Conservation (phyloP, 441 rosid genomes). For the Eugenia klotzschiana region DNA sequence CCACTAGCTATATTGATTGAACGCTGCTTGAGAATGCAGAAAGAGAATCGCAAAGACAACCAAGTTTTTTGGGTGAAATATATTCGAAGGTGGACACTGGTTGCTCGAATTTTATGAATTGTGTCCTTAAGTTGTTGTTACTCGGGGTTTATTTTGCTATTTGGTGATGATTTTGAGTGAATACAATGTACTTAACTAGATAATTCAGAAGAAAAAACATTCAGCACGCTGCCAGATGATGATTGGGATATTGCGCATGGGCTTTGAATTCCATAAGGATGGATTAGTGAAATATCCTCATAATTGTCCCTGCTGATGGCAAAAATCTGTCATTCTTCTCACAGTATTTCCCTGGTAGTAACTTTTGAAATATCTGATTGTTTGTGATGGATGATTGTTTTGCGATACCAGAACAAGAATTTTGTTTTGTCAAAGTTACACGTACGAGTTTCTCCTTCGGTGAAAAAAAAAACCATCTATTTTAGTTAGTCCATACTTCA, state of each 20-base stretch:
- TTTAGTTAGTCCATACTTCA: not conserved
- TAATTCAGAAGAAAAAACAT: not conserved
- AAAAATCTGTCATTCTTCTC: not conserved
- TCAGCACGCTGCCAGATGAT: not conserved
- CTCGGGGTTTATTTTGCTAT: not conserved
- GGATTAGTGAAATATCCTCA: slow-evolving; percentile 1
- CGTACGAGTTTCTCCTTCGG: not conserved
- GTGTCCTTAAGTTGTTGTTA: not conserved
- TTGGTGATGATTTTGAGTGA: not conserved
- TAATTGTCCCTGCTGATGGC: slow-evolving; percentile 9
- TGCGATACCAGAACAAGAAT: not conserved
- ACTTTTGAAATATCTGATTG: not conserved
- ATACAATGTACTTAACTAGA: not conserved
- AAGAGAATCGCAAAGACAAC: not conserved
- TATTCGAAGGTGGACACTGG: not conserved
- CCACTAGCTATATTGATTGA: not conserved
- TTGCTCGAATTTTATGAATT: not conserved
- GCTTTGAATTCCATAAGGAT: slow-evolving; percentile 15
- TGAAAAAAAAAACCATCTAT: not conserved
- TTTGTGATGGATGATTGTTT: not conserved
- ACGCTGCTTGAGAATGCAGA: not conserved
- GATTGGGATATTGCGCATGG: slow-evolving; percentile 12
- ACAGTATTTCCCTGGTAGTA: not conserved
- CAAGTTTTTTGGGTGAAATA: not conserved
- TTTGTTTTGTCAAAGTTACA: not conserved